Conservation (phyloP, 2,329 filamentous ascomycete species). For the Sporothrix mexicana region DNA sequence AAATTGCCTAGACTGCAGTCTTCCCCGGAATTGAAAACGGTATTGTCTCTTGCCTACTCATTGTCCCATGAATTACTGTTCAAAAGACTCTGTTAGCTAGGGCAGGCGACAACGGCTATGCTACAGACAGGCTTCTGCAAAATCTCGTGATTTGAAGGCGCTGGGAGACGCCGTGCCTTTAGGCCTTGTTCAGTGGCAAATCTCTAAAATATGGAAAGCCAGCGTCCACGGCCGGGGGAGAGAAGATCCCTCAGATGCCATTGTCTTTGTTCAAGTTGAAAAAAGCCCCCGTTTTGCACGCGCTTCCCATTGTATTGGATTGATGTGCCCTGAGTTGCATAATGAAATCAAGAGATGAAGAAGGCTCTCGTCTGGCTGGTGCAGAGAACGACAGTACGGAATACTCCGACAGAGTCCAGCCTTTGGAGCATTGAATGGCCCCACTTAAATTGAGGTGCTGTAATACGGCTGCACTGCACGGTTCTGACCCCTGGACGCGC, state of each 20-base stretch:
- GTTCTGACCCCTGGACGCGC: background rate
- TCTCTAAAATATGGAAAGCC: background rate
- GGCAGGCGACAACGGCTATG: background rate
- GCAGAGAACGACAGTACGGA: no score
- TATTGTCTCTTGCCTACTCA: no score
- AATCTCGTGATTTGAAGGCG: background rate
- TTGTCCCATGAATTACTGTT: background rate
- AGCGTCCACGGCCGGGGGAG: background rate
- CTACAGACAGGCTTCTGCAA: background rate
- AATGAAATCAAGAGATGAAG: no score
- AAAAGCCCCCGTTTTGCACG: no score
- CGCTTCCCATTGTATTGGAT: no score
- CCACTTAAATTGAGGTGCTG: slow-evolving; percentile 22
- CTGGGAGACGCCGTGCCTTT: background rate
- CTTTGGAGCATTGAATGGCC: background rate
- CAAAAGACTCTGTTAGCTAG: background rate
- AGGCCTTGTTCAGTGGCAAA: background rate
- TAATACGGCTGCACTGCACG: background rate
- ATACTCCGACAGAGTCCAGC: no score
- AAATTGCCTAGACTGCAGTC: background rate
- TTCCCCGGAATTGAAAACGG: slow-evolving; percentile 1
- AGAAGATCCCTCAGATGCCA: background rate
- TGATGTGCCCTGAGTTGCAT: no score
- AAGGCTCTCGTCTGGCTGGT: no score
- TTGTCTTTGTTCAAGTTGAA: no score